A percentile compares a stretch with the other conserved stretches of the same genome.
Evolutionary conservation across 2,329 filamentous ascomycete species (phyloP).

Genomic region (Lojkania enalia): DNA sequence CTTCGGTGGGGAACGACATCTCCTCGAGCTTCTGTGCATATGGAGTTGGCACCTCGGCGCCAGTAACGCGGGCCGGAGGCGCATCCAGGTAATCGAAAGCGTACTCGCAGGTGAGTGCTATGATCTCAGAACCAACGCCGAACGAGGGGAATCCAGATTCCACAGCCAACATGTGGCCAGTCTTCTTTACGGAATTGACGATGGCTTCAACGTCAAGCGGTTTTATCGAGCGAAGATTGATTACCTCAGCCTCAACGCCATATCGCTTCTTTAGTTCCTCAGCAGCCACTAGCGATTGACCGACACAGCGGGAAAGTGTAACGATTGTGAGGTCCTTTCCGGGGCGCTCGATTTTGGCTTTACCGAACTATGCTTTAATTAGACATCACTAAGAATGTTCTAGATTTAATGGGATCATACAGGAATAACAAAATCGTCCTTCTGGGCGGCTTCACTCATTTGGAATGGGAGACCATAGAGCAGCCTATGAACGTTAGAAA

Average conservation of each 20-base stretch:
- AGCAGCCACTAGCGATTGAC: constrained; percentile 84
- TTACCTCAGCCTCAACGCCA: constrained; percentile 91
- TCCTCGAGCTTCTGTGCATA: constrained; percentile 93
- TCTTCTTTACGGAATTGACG: constrained; percentile 98
- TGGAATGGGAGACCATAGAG: constrained; percentile 94
- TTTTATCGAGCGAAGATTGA: constrained; percentile 98
- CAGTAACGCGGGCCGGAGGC: constrained; percentile 90
- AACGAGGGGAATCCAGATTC: constrained; percentile 97
- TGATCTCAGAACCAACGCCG: constrained; percentile 88
- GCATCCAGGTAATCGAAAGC: constrained; percentile 97
- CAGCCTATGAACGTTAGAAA: constrained; percentile 54
- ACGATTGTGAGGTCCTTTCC: constrained; percentile 98
- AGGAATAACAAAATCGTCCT: constrained; percentile 93
- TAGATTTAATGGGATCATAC: constrained; percentile 36
- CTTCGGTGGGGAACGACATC: constrained; percentile 91
- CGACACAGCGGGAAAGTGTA: constrained; percentile 90
- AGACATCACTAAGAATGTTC: constrained; percentile 4
- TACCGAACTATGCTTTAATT: constrained; percentile 67
- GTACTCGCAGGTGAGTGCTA: constrained; percentile 96
- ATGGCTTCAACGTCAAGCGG: constrained; percentile 94
- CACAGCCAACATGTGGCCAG: constrained; percentile 83
- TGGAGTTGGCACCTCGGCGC: constrained; percentile 94
- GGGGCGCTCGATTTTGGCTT: constrained; percentile 96
- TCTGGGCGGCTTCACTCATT: constrained; percentile 96
- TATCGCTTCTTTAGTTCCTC: constrained; percentile 95